These are phyloP conservation scores for Capsicum pubescens DNA, from an alignment of 257 asterid species.

Conservation along the genomic window DNA sequence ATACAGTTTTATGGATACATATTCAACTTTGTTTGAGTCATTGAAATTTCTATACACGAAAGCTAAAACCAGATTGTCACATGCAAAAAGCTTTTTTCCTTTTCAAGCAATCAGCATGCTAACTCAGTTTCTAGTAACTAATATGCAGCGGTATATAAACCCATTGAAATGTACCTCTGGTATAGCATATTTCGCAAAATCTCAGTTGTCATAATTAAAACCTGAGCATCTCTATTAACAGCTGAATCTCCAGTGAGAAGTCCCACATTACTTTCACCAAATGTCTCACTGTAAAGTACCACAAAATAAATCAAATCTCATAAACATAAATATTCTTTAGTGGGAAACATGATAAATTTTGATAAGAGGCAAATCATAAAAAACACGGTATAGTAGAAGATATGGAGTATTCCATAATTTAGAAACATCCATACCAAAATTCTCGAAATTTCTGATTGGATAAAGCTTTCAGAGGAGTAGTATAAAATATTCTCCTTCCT, in stretches of 20 bases:
- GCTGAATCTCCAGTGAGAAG: slow-evolving; percentile 98
- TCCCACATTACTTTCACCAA: slow-evolving; percentile 93
- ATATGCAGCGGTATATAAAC: slow-evolving; percentile 29
- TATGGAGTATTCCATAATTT: background rate
- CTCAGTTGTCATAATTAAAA: slow-evolving; percentile 97
- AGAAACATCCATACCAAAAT: slow-evolving; percentile 64
- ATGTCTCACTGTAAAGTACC: slow-evolving; percentile 69
- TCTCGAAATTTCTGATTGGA: slow-evolving; percentile 98
- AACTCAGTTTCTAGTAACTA: background rate
- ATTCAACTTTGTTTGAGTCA: slow-evolving; percentile 5
- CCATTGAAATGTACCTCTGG: slow-evolving; percentile 60
- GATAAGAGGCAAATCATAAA: background rate
- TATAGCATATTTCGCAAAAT: slow-evolving; percentile 96
- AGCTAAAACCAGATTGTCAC: slow-evolving; percentile 6
- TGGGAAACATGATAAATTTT: slow-evolving; percentile 11
- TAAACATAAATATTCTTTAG: slow-evolving; percentile 10
- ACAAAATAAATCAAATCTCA: background rate
- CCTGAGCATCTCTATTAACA: slow-evolving; percentile 91
- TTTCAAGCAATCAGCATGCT: slow-evolving; percentile 3
- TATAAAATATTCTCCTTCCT: slow-evolving; percentile 89
- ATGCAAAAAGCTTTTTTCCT: background rate
- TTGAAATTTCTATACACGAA: slow-evolving; percentile 12
- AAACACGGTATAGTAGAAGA: background rate
- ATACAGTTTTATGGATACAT: background rate
- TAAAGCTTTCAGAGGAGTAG: slow-evolving; percentile 95